A percentile compares a stretch with the other conserved stretches of the same genome.
phyloP scores from a whole-genome alignment of 1,284 basidiomycete genomes.

The Retiboletus flavoniger region DNA sequence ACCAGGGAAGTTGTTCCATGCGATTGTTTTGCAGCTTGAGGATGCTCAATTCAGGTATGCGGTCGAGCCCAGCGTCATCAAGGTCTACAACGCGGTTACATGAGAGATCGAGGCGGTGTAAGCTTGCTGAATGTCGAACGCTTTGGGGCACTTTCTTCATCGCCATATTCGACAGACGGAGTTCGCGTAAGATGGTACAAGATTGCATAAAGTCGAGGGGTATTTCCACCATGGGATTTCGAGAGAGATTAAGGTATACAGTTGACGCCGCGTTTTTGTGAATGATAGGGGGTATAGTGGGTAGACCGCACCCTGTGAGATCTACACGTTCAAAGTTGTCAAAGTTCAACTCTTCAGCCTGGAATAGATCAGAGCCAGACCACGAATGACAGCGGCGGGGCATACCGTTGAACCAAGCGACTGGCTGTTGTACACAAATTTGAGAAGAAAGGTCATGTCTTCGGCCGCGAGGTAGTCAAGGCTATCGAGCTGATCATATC shows the following conservation, averaged over 20 bases:
- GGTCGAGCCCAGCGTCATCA: constrained; percentile 81
- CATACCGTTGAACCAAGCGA: constrained; percentile 65
- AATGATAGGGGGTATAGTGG: constrained; percentile 88
- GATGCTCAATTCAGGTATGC: constrained; percentile 70
- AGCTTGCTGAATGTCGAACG: constrained; percentile 71
- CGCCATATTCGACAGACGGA: constrained; percentile 90
- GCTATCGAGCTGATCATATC: constrained; percentile 83
- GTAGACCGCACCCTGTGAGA: constrained; percentile 79
- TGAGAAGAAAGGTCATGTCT: constrained; percentile 83
- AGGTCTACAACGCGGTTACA: constrained; percentile 93
- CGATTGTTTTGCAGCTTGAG: constrained; percentile 93
- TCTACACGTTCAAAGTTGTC: constrained; percentile 84
- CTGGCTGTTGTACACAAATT: constrained; percentile 83
- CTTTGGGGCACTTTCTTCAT: constrained; percentile 92
- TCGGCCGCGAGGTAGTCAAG: constrained; percentile 80
- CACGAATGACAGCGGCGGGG: constrained; percentile 6
- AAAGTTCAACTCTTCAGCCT: constrained; percentile 73
- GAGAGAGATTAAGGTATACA: constrained; percentile 84
- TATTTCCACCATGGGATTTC: constrained; percentile 95
- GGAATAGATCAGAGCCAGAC: constrained; percentile 12
- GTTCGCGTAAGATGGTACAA: constrained; percentile 80
- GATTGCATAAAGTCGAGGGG: constrained; percentile 96
- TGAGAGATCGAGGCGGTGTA: constrained; percentile 87
- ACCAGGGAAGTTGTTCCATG: constrained; percentile 82
- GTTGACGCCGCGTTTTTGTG: constrained; percentile 88